Percentiles rank a stretch among this genome's conserved stretches.
phyloP scores from a whole-genome alignment of 2,329 filamentous ascomycete species.

The Aspergillus sojae region DNA sequence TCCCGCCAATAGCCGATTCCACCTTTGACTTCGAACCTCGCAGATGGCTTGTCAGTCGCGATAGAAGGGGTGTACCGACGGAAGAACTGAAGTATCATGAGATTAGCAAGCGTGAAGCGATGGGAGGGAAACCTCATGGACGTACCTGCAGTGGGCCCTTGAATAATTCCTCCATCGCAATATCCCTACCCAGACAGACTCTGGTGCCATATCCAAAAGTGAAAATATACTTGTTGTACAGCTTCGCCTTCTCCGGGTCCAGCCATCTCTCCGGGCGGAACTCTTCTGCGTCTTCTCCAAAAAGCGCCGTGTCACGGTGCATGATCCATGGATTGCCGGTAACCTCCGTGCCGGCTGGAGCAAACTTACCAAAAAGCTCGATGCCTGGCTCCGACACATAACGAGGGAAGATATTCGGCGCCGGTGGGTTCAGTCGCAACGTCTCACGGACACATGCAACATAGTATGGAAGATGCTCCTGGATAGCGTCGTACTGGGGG shows the following conservation, averaged over 20 bases:
- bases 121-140: background rate
- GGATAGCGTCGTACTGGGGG: slow-evolving; percentile 48
- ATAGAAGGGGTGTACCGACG: slow-evolving; percentile 28
- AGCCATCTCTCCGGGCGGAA: slow-evolving; percentile 49
- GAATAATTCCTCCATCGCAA: slow-evolving; percentile 57
- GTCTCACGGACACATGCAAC: slow-evolving; percentile 55
- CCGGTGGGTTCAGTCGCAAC: slow-evolving; percentile 54
- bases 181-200: slow-evolving; percentile 53
- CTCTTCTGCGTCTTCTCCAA: slow-evolving; percentile 43
- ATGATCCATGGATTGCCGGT: slow-evolving; percentile 52
- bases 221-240: slow-evolving; percentile 53
- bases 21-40: slow-evolving; percentile 35
- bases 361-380: slow-evolving; percentile 42
- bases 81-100: slow-evolving; percentile 31
- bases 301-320: slow-evolving; percentile 48
- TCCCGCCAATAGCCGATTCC: slow-evolving; percentile 38
- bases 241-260: slow-evolving; percentile 39
- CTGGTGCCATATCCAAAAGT: slow-evolving; percentile 55
- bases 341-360: slow-evolving; percentile 49
- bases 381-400: slow-evolving; percentile 42
- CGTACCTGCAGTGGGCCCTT: slow-evolving; percentile 44
- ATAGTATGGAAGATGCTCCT: slow-evolving; percentile 50
- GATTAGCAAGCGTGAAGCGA: background rate
- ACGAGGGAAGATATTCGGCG: slow-evolving; percentile 55
- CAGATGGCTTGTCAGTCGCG: slow-evolving; percentile 28